Evolutionary conservation across 805 yeast species (phyloP), one percentile per base, ranked within the genome.

Genomic region (Nakazawaea ishiwadae): DNA sequence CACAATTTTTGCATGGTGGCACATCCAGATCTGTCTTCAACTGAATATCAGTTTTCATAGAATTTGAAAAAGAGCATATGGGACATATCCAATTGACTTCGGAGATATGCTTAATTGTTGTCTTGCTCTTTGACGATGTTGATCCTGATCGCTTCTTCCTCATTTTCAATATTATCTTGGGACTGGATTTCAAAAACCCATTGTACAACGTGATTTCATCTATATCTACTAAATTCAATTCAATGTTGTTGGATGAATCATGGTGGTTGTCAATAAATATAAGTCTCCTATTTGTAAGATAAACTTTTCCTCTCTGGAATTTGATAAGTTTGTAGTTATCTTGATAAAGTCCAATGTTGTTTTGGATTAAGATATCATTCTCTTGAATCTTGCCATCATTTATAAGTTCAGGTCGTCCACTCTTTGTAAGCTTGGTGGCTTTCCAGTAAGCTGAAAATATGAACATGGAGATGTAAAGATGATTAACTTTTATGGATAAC

Each of bases 11-110:
- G 56, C 91, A 84, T 1, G 54, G 50, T 0, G 82, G 81, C 2
- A 66, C 47, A 7, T 53, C 55, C 8, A 54, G 12, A 30, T 35
- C 45, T n/a, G 35, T 28, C 17, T 29, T 31, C 15, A 44, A 16
- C 16, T 23, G 16, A n/a, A 28, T 12, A n/a, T 34, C 23, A 1
- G 42, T 27, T 14, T 58, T 55, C 3, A 74, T 49, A 9, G 56
- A 59, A 53, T 88, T 87, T 19, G 80, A 68, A 55, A 69, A 84
- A n/a, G 78, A 77, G 59, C 99, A 91, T 3, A 93, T 90, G n/a
- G 84, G 82, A 58, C 99, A 91, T 1, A 73, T 71, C 99, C 99
- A 91, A 23, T 69, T 53, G 49, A 40, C 42, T 28, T 38, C 37
- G 14, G 18, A 19, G 12, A 26, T 35, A 21, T 26, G 32, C 18